Percentiles rank a stretch among this genome's conserved stretches.
Evolutionary conservation across 495 filamentous ascomycete genomes (phyloP).

Genomic region (Penicillium coffeae): DNA sequence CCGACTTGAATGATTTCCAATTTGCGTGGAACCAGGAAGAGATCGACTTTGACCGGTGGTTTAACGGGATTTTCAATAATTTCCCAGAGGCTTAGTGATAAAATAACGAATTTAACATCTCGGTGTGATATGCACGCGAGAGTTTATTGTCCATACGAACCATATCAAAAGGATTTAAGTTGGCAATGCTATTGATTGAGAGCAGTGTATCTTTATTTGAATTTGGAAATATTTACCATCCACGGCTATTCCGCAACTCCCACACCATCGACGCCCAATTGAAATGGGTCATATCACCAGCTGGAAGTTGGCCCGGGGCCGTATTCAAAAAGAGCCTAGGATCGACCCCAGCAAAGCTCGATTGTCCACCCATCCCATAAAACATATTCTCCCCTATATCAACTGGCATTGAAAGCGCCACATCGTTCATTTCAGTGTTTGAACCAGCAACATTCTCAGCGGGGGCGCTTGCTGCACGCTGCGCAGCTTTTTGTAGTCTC

Average conservation of each 20-base stretch:
- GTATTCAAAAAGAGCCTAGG: not conserved
- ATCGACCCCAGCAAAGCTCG: not conserved
- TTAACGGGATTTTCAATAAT: slow-evolving; percentile 26
- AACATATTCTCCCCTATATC: not conserved
- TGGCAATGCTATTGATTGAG: too few relatives aligned
- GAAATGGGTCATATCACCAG: not conserved
- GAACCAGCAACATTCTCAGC: not conserved
- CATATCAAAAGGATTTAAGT: too few relatives aligned
- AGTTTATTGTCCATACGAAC: too few relatives aligned
- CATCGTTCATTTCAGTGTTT: not conserved
- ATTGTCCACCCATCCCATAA: not conserved
- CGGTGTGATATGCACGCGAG: not conserved
- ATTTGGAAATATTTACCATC: too few relatives aligned
- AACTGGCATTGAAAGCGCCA: not conserved
- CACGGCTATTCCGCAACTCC: not conserved
- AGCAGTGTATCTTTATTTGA: too few relatives aligned
- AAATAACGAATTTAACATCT: not conserved
- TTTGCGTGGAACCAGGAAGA: slow-evolving; percentile 23
- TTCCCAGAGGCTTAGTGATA: slow-evolving; percentile 11
- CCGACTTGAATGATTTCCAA: slow-evolving; percentile 19
- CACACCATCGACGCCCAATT: slow-evolving; percentile 6
- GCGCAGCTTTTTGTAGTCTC: slow-evolving; percentile 7
- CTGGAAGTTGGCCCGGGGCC: not conserved
- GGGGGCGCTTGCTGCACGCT: not conserved
- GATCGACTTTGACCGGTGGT: slow-evolving; percentile 30